Conservation (phyloP, 164 flowering plant species). For the Tinospora cordifolia region DNA sequence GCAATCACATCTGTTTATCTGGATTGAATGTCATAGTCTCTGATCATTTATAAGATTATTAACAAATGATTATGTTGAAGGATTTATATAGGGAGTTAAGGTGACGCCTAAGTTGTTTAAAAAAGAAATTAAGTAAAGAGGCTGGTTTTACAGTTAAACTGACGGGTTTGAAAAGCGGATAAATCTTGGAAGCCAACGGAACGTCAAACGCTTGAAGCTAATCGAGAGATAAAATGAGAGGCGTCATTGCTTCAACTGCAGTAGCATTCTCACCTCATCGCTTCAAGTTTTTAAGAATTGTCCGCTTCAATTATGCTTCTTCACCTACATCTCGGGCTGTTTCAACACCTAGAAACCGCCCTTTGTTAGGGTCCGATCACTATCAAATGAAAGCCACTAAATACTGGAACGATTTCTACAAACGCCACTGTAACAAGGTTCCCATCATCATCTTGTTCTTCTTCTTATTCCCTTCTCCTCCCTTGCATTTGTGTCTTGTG, state of each 20-base stretch:
- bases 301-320: background rate
- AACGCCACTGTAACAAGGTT: conserved; percentile 36
- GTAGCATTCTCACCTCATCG: background rate
- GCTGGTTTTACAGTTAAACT: too few species aligned
- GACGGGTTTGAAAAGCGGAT: too few species aligned
- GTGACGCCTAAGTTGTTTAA: too few species aligned
- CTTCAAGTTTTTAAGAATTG: background rate
- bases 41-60: too few species aligned
- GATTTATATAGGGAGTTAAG: too few species aligned
- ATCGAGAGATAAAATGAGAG: conserved; percentile 6
- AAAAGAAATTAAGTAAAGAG: too few species aligned
- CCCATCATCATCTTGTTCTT: background rate
- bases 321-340: conserved; percentile 3
- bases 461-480: background rate
- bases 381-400: conserved; percentile 19
- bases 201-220: too few species aligned
- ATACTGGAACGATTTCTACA: conserved; percentile 38
- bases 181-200: too few species aligned
- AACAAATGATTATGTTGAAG: too few species aligned
- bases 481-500: background rate
- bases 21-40: background rate
- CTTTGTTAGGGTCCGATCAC: background rate
- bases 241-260: background rate
- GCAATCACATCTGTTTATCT: background rate
- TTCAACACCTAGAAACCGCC: conserved; percentile 7